Evolutionary conservation across 805 yeast genomes (phyloP), one percentile per base, ranked within the genome.

Genomic region (Metschnikowia cubensis): DNA sequence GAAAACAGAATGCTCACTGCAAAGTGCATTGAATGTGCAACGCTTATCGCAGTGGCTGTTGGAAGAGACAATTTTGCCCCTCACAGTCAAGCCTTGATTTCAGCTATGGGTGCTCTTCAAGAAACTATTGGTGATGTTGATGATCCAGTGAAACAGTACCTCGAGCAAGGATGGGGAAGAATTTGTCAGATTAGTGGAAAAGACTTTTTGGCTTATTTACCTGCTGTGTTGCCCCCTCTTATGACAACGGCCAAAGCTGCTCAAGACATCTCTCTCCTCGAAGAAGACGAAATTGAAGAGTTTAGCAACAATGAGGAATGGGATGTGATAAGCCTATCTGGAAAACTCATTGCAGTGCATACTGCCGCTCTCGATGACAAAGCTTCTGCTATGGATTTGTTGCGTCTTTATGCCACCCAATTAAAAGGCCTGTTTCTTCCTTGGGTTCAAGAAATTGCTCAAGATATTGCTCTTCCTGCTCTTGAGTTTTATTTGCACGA

Each of bases 81-180:
- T 21, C 86, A 88, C 60, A 82, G 87, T 43, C 81, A 79, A 53
- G 89, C 87, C 58, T 70, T 92, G 50, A 84, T 90, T 46, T 81
- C 81, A 57, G 70, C 87, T 22, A 84, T 89, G 58, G 87, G 84
- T 14, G 70, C 75, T 22, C 83, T 91, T 54, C 98, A 94, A 70
- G 74, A 76, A 49, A 68, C 75, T 25, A 70, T 74, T 3, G 63
- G 73, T 31, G 81, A 77, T 50, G 76, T 79, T n/a, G 97, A 91
- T 63, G 97, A 91, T 63, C 96, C 96, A 14, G 85, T 94, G 15
- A 87, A 81, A 59, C 79, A 88, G 42, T 91, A 89, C 60, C 75
- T 94, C 56, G 96, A 89, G 59, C 96, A 89, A 65, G 97, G 96
- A 41, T 94, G 99, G 99, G 89, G 94, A 49, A 82, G 98, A 61